A percentile compares a stretch with the other conserved stretches of the same genome.
Conservation (phyloP, 495 filamentous ascomycete genomes). For the Entonaema liquescens region DNA sequence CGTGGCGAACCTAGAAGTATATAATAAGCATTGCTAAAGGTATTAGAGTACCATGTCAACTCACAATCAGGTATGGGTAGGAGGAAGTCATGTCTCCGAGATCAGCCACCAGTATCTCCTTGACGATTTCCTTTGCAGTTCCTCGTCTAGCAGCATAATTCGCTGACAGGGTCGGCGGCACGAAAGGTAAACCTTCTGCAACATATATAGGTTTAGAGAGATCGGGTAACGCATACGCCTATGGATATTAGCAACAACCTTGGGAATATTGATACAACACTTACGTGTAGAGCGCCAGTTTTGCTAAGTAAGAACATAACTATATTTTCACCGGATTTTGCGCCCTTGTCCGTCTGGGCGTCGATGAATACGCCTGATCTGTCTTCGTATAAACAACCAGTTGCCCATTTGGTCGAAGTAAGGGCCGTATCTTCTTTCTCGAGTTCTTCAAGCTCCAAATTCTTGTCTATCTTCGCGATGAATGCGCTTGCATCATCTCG, state of each 20-base stretch:
- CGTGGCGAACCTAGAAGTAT: conserved; percentile 70
- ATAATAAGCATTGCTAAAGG: conserved; percentile 12
- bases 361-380: conserved; percentile 63
- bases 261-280: conserved; percentile 41
- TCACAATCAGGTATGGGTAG: conserved; percentile 82
- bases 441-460: conserved; percentile 86
- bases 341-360: conserved; percentile 52
- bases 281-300: conserved; percentile 76
- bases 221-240: conserved; percentile 72
- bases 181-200: conserved; percentile 75
- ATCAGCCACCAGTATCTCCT: conserved; percentile 82
- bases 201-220: conserved; percentile 67
- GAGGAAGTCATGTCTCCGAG: conserved; percentile 76
- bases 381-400: conserved; percentile 81
- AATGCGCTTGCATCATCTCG: conserved; percentile 81
- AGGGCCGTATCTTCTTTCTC: conserved; percentile 64
- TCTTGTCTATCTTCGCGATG: conserved; percentile 77
- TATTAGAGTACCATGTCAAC: conserved; percentile 29
- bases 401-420: conserved; percentile 73
- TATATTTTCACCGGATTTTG: conserved; percentile 57
- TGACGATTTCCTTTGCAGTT: conserved; percentile 73
- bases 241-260: conserved; percentile 27
- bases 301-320: conserved; percentile 77
- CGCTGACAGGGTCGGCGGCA: conserved; percentile 76
- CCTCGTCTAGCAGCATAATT: conserved; percentile 74